phyloP scores from a whole-genome alignment of 108 stramenopile genomes.

The Nannochloropsis salina region DNA sequence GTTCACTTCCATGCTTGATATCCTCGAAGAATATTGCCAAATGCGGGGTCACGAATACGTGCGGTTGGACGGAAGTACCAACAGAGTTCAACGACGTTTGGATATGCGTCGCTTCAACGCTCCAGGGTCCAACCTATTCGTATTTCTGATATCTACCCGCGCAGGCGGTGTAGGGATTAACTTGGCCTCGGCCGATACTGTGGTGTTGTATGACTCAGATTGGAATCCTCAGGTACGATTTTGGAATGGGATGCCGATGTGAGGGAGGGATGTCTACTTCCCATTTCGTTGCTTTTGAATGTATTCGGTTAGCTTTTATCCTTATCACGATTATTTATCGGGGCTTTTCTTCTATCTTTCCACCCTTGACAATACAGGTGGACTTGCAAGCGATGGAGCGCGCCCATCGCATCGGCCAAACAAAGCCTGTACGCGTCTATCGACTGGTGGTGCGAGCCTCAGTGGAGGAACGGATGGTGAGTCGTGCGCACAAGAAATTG shows the following conservation, averaged over 20 bases:
- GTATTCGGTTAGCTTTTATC: neutral
- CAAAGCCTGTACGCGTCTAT: conserved; percentile 55
- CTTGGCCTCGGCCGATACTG: conserved; percentile 84
- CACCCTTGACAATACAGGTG: conserved; percentile 29
- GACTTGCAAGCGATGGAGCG: conserved; percentile 56
- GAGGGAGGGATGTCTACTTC: neutral
- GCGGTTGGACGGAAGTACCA: conserved; percentile 66
- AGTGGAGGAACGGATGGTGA: conserved; percentile 61
- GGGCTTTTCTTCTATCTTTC: no score
- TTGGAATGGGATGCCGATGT: neutral
- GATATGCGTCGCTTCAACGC: conserved; percentile 53
- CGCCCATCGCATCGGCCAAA: conserved; percentile 55
- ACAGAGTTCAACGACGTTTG: conserved; percentile 43
- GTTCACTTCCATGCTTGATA: conserved; percentile 57
- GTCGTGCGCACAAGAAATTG: conserved; percentile 72
- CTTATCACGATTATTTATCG: no score
- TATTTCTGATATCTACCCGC: conserved; percentile 50
- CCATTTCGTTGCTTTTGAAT: neutral
- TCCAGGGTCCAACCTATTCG: conserved; percentile 31
- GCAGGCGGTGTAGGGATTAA: conserved; percentile 65
- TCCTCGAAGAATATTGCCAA: conserved; percentile 50
- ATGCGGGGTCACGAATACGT: conserved; percentile 45
- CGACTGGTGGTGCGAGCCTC: conserved; percentile 32
- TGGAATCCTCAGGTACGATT: conserved; percentile 79
- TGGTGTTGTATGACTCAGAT: conserved; percentile 90